Percentiles rank a stretch among this genome's conserved stretches.
Conservation (phyloP, 805 yeast genomes). For the Cyberlindnera bimundalis region DNA sequence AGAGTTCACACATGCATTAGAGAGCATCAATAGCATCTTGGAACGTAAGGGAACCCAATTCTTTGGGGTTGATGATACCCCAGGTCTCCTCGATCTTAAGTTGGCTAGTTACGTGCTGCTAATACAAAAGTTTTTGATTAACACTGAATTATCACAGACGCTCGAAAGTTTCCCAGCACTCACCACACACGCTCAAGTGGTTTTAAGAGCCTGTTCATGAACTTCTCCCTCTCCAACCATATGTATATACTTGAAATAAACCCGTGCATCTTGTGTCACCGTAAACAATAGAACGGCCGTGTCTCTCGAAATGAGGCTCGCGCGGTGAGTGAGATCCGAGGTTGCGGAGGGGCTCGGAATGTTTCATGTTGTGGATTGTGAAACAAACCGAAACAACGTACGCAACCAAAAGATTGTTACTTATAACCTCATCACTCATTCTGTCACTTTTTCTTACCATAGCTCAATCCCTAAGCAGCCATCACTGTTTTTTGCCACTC, state of each 20-base stretch:
- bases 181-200: conserved; percentile 17
- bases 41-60: conserved; percentile 15
- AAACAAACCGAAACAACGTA: no score
- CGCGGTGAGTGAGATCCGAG: not conserved
- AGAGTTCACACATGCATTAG: conserved; percentile 24
- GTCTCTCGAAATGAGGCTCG: conserved; percentile 1
- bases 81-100: conserved; percentile 30
- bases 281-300: no score
- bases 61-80: conserved; percentile 17
- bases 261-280: no score
- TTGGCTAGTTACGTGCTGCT: conserved; percentile 32
- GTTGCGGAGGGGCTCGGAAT: conserved; percentile 13
- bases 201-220: conserved; percentile 14
- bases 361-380: conserved; percentile 18
- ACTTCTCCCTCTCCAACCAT: no score
- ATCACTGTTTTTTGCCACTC: no score
- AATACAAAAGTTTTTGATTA: conserved; percentile 20
- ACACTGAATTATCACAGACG: conserved; percentile 3
- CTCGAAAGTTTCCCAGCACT: conserved; percentile 14
- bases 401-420: no score
- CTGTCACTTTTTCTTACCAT: no score
- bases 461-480: no score
- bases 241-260: not conserved
- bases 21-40: conserved; percentile 26
- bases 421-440: no score